phyloP scores from a whole-genome alignment of 2,329 filamentous ascomycete genomes.

The Calonectria leucothoes region DNA sequence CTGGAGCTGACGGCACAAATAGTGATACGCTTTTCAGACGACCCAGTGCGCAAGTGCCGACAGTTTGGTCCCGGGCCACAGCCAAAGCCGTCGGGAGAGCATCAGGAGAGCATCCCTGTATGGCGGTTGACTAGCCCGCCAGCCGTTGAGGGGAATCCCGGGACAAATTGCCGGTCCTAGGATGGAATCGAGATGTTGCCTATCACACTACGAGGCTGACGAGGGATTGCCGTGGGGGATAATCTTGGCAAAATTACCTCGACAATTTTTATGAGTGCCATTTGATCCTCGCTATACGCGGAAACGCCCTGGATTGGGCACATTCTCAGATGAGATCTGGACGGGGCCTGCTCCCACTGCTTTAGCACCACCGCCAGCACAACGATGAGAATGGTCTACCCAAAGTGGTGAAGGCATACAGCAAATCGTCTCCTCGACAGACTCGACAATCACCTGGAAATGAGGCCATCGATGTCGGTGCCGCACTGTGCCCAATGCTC shows the following conservation, averaged over 20 bases:
- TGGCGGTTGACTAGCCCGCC: not conserved
- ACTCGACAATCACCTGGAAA: not conserved
- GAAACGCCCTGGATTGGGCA: not conserved
- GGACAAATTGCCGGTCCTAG: slow-evolving; percentile 16
- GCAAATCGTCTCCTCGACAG: not conserved
- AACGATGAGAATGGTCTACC: not conserved
- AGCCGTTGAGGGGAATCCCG: slow-evolving; percentile 11
- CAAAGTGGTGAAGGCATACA: not conserved
- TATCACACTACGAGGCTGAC: not conserved
- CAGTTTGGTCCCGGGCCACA: not conserved
- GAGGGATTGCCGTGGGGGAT: slow-evolving; percentile 8
- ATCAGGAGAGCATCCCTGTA: slow-evolving; percentile 15
- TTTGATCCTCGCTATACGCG: not conserved
- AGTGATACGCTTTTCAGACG: not conserved
- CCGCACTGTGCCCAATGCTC: not conserved
- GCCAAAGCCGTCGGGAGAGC: slow-evolving; percentile 1
- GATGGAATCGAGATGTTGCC: slow-evolving; percentile 20
- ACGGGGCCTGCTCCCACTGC: not conserved
- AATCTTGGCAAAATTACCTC: slow-evolving; percentile 20
- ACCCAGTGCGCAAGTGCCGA: slow-evolving; percentile 10
- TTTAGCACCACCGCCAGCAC: slow-evolving; percentile 8
- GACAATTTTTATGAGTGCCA: not conserved
- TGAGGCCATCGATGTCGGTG: not conserved
- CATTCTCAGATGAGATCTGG: slow-evolving; percentile 12
- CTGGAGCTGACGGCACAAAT: slow-evolving; percentile 10